Conservation (phyloP, 2,329 filamentous ascomycete species). For the Tolypocladium sp. region DNA sequence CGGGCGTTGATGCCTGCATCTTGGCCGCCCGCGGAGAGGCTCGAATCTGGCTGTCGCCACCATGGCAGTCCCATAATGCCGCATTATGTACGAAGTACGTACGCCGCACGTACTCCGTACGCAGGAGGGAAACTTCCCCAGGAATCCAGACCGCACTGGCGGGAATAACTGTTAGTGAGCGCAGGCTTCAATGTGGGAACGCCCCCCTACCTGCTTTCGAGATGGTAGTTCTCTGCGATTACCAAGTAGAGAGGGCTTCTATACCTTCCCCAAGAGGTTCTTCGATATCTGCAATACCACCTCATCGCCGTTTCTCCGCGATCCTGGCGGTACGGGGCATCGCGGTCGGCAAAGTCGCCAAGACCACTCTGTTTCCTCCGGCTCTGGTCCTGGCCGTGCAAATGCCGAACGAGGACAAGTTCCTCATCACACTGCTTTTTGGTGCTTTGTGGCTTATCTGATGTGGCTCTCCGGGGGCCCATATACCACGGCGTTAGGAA, state of each 20-base stretch:
- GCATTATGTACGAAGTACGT: background rate
- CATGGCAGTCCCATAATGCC: background rate
- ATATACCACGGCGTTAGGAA: background rate
- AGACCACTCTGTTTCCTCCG: conserved; percentile 1
- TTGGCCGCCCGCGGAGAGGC: background rate
- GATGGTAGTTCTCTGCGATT: background rate
- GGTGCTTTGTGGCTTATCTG: background rate
- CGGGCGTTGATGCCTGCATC: background rate
- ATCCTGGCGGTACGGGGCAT: background rate
- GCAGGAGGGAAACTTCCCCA: background rate
- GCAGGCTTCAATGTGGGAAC: background rate
- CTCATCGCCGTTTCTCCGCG: conserved; percentile 3
- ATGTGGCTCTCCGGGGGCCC: background rate
- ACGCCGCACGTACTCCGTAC: background rate
- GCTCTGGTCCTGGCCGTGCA: background rate
- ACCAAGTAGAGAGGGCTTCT: background rate
- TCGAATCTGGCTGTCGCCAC: background rate
- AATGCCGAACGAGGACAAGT: conserved; percentile 1
- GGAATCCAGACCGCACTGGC: background rate
- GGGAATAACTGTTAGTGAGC: background rate
- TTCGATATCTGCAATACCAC: conserved; percentile 6
- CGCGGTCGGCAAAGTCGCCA: background rate
- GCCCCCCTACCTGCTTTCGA: background rate
- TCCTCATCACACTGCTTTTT: background rate
- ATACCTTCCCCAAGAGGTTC: conserved; percentile 10